phyloP scores from a whole-genome alignment of 1,139 yeast species.

The Hemisphaericaspora subhashii region DNA sequence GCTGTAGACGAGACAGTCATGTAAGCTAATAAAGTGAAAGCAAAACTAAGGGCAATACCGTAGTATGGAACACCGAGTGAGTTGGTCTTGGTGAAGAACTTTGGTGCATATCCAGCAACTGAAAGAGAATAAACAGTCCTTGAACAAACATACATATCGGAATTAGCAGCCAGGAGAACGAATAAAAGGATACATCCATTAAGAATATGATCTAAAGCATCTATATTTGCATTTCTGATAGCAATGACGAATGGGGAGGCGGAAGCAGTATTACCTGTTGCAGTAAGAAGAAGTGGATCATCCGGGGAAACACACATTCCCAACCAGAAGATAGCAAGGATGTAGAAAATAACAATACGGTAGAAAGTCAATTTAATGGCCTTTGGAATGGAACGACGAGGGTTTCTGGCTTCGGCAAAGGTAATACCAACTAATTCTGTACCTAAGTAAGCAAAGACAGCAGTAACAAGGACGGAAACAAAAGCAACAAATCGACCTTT shows the following conservation, averaged over 20 bases:
- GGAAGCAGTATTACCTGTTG: slow-evolving; percentile 53
- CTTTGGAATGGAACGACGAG: slow-evolving; percentile 72
- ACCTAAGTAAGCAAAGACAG: slow-evolving; percentile 73
- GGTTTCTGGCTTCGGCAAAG: slow-evolving; percentile 75
- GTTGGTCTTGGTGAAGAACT: slow-evolving; percentile 42
- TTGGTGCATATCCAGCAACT: slow-evolving; percentile 54
- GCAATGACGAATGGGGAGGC: slow-evolving; percentile 73
- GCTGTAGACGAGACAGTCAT: slow-evolving; percentile 58
- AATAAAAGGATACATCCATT: slow-evolving; percentile 47
- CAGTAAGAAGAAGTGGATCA: slow-evolving; percentile 50
- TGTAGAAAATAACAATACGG: slow-evolving; percentile 71
- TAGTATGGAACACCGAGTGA: slow-evolving; percentile 40
- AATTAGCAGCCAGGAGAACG: slow-evolving; percentile 48
- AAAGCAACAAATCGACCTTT: slow-evolving; percentile 58
- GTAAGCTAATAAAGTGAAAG: slow-evolving; percentile 60
- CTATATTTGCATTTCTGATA: slow-evolving; percentile 43
- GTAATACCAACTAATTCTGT: slow-evolving; percentile 68
- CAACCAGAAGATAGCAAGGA: slow-evolving; percentile 61
- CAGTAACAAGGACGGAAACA: slow-evolving; percentile 64
- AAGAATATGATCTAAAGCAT: slow-evolving; percentile 46
- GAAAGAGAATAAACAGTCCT: slow-evolving; percentile 47
- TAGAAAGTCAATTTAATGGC: slow-evolving; percentile 75
- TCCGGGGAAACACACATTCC: slow-evolving; percentile 76
- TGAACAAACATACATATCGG: slow-evolving; percentile 50
- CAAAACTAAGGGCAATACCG: slow-evolving; percentile 37